Evolutionary conservation across 768 basidiomycete genomes (phyloP).

Genomic region (Dictyophora rubrovolvata): DNA sequence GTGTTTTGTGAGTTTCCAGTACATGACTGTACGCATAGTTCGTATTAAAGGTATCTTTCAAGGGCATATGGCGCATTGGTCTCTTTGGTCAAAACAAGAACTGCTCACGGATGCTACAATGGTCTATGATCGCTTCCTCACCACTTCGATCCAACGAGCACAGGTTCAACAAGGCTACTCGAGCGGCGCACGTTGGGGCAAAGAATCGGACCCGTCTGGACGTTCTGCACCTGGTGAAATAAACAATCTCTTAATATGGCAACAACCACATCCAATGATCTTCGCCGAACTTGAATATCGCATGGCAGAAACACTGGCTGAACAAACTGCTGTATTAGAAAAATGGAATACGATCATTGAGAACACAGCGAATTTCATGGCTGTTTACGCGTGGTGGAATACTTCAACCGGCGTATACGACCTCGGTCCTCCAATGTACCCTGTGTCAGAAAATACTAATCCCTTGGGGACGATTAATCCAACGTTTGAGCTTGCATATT

Average conservation of each 20-base stretch:
- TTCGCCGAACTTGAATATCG: conserved; percentile 52
- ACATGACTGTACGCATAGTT: background rate
- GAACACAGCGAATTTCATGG: conserved; percentile 52
- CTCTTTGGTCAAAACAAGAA: conserved; percentile 51
- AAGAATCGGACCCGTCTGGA: conserved; percentile 53
- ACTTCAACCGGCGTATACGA: conserved; percentile 37
- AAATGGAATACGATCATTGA: conserved; percentile 45
- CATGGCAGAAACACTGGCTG: conserved; percentile 23
- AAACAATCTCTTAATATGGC: conserved; percentile 55
- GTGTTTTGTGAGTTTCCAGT: conserved; percentile 30
- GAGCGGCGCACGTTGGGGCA: conserved; percentile 51
- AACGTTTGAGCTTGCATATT: conserved; percentile 50
- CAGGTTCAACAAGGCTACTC: conserved; percentile 43
- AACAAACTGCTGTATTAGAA: conserved; percentile 24
- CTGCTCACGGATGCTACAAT: conserved; percentile 35
- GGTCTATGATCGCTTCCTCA: conserved; percentile 40
- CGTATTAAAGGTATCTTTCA: background rate
- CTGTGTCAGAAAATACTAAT: conserved; percentile 46
- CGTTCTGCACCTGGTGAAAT: conserved; percentile 50
- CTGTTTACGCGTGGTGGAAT: conserved; percentile 44
- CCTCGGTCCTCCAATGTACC: conserved; percentile 49
- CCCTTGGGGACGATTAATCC: conserved; percentile 47
- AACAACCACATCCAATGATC: conserved; percentile 49
- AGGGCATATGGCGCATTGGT: conserved; percentile 47
- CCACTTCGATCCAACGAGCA: conserved; percentile 34